Conservation (phyloP, 345 rosid species). For the Rhizophora mangle region DNA sequence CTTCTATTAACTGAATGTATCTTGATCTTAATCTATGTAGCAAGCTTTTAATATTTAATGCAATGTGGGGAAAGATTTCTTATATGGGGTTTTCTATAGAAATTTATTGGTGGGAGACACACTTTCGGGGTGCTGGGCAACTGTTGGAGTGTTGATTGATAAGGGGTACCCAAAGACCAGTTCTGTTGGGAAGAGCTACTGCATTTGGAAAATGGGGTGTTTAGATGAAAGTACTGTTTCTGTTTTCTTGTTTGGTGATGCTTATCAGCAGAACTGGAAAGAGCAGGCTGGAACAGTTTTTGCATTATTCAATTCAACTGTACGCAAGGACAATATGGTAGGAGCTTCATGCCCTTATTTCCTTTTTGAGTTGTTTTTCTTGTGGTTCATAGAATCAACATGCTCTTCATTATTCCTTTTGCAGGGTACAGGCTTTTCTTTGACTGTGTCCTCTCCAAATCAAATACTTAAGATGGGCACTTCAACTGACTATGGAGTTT, state of each 20-base stretch:
- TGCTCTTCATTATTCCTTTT: slow-evolving; percentile 14
- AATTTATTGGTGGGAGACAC: slow-evolving; percentile 69
- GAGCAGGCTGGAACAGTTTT: slow-evolving; percentile 73
- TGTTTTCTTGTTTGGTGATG: slow-evolving; percentile 88
- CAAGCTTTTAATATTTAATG: neutral
- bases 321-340: slow-evolving; percentile 66
- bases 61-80: slow-evolving; percentile 8
- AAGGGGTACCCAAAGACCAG: slow-evolving; percentile 70
- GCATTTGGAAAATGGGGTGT: slow-evolving; percentile 70
- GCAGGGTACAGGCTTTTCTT: slow-evolving; percentile 69
- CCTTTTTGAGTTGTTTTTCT: neutral
- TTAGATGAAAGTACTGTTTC: slow-evolving; percentile 59
- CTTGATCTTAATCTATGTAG: neutral
- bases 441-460: slow-evolving; percentile 58
- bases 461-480: slow-evolving; percentile 77
- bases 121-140: slow-evolving; percentile 85
- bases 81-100: slow-evolving; percentile 38
- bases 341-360: slow-evolving; percentile 10
- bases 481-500: slow-evolving; percentile 83
- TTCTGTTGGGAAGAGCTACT: slow-evolving; percentile 67
- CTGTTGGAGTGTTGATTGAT: slow-evolving; percentile 78
- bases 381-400: slow-evolving; percentile 3
- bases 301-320: slow-evolving; percentile 63
- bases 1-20: neutral
- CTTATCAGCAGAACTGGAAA: slow-evolving; percentile 49